Percentiles rank a stretch among this genome's conserved stretches.
Evolutionary conservation across 495 filamentous ascomycete genomes (phyloP).

Genomic region (Aspergillus kassunensis): DNA sequence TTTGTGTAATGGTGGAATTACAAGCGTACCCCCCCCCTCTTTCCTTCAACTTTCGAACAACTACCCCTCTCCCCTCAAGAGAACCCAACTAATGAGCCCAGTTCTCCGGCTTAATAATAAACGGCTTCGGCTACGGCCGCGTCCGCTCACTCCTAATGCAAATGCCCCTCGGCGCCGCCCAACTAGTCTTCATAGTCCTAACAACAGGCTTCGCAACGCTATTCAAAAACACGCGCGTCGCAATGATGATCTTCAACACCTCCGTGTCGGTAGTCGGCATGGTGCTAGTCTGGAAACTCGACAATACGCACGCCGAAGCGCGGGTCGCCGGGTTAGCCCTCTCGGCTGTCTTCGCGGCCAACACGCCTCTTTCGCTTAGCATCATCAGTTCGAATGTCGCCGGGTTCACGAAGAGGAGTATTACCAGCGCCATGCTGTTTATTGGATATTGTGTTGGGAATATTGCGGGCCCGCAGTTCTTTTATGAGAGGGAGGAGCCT

Average conservation of each 20-base stretch:
- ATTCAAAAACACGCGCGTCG: conserved; percentile 25
- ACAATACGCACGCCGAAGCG: conserved; percentile 46
- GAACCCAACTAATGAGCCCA: conserved; percentile 1
- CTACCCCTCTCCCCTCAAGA: too few relatives aligned
- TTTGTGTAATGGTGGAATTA: conserved; percentile 44
- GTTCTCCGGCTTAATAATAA: conserved; percentile 41
- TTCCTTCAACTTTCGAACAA: background rate
- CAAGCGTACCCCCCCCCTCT: conserved; percentile 21
- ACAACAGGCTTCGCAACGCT: conserved; percentile 28
- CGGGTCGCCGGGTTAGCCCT: conserved; percentile 54
- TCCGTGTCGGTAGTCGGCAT: conserved; percentile 48
- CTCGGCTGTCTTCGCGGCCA: conserved; percentile 47
- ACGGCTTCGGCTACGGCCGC: conserved; percentile 37
- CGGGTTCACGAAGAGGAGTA: conserved; percentile 57
- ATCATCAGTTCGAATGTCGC: conserved; percentile 58
- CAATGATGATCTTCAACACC: conserved; percentile 33
- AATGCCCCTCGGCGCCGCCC: conserved; percentile 37
- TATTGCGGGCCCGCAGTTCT: conserved; percentile 39
- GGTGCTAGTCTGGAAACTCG: conserved; percentile 55
- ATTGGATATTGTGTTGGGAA: conserved; percentile 29
- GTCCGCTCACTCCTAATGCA: conserved; percentile 36
- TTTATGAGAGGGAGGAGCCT: conserved; percentile 29
- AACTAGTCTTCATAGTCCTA: conserved; percentile 34
- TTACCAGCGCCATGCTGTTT: conserved; percentile 31
- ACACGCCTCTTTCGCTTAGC: conserved; percentile 52